Percentiles rank a stretch among this genome's conserved stretches.
phyloP scores from a whole-genome alignment of 352 stramenopile genomes.

The Globisporangium lucens region DNA sequence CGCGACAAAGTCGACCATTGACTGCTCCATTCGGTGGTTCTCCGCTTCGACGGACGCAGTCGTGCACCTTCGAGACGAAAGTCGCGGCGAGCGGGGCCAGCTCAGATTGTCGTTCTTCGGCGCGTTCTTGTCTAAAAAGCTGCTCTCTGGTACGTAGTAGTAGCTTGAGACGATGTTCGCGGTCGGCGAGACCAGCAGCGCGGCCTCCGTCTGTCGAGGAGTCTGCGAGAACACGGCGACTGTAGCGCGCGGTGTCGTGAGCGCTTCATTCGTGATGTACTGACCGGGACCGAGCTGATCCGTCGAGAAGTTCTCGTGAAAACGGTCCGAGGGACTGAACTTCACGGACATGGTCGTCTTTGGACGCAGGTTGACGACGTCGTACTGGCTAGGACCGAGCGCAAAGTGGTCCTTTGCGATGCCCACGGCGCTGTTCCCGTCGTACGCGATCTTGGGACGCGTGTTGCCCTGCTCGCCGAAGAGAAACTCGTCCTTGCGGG shows the following conservation, averaged over 20 bases:
- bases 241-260: slow-evolving; percentile 26
- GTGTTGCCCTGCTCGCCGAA: slow-evolving; percentile 19
- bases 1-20: slow-evolving; percentile 26
- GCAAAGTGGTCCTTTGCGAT: slow-evolving; percentile 45
- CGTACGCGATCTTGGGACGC: slow-evolving; percentile 19
- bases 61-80: slow-evolving; percentile 24
- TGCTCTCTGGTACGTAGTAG: slow-evolving; percentile 46
- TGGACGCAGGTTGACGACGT: slow-evolving; percentile 26
- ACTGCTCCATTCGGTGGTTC: slow-evolving; percentile 12
- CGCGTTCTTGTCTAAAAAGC: slow-evolving; percentile 25
- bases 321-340: slow-evolving; percentile 60
- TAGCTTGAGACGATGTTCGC: slow-evolving; percentile 55
- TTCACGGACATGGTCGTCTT: slow-evolving; percentile 34
- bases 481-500: slow-evolving; percentile 33
- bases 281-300: slow-evolving; percentile 43
- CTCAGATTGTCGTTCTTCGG: slow-evolving; percentile 29
- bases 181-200: slow-evolving; percentile 29
- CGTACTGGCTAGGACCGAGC: slow-evolving; percentile 58
- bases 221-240: slow-evolving; percentile 53
- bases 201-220: slow-evolving; percentile 34
- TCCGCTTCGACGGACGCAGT: slow-evolving; percentile 7
- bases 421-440: slow-evolving; percentile 11
- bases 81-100: slow-evolving; percentile 43
- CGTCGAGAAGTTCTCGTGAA: slow-evolving; percentile 42
- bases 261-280: slow-evolving; percentile 40